These are phyloP conservation scores for Helianthus annuus DNA, from an alignment of 129 eudicot species.

Conservation along the genomic window DNA sequence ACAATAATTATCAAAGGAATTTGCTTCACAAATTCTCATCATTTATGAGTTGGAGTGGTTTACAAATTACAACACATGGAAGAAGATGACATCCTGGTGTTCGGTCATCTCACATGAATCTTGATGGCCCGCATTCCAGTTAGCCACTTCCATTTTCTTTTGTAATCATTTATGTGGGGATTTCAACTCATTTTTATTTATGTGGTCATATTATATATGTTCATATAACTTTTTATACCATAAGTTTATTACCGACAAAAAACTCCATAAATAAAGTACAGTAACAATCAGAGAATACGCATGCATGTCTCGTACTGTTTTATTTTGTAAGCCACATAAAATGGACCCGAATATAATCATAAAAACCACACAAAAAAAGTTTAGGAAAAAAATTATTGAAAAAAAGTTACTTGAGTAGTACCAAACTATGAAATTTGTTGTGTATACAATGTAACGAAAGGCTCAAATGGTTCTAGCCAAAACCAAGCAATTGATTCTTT, in stretches of 20 bases:
- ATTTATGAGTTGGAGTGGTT: background rate
- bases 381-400: too few relatives aligned
- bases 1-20: too few relatives aligned
- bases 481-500: too few relatives aligned
- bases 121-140: background rate
- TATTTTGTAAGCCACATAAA: background rate
- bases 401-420: too few relatives aligned
- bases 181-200: background rate
- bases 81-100: constrained; percentile 3
- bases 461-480: too few relatives aligned
- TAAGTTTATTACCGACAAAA: background rate
- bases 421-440: too few relatives aligned
- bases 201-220: background rate
- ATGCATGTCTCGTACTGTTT: too few relatives aligned
- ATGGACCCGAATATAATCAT: background rate
- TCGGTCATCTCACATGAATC: constrained; percentile 20
- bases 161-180: background rate
- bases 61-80: constrained; percentile 18
- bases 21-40: too few relatives aligned
- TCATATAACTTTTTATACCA: background rate
- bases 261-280: background rate
- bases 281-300: too few relatives aligned
- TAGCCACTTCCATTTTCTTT: background rate
- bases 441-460: too few relatives aligned
- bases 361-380: background rate